A percentile compares a stretch with the other conserved stretches of the same genome.
Evolutionary conservation across 2,329 filamentous ascomycete genomes (phyloP).

Genomic region (Aspergillus amoenus): DNA sequence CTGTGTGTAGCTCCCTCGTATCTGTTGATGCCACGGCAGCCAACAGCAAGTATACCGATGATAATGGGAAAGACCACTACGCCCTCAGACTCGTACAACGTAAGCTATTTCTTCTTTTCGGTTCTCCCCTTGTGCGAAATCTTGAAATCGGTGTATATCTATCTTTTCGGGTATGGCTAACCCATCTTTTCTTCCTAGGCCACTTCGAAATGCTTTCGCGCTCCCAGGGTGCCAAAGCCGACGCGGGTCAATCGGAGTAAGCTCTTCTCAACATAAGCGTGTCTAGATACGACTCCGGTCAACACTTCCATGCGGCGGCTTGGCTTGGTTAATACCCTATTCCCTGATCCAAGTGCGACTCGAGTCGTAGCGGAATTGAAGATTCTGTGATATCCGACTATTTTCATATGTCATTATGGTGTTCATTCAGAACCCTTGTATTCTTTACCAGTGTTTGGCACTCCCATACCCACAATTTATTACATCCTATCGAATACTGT

Average conservation of each 20-base stretch:
- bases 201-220: background rate
- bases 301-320: background rate
- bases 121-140: background rate
- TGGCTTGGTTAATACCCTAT: background rate
- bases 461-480: background rate
- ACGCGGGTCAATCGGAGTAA: background rate
- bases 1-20: slow-evolving; percentile 64
- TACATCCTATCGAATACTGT: background rate
- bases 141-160: background rate
- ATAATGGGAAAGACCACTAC: slow-evolving; percentile 65
- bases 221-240: background rate
- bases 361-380: too few relatives aligned
- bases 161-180: background rate
- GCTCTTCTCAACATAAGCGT: background rate
- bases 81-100: slow-evolving; percentile 74
- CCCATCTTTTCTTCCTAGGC: background rate
- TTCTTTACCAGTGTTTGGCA: background rate
- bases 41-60: slow-evolving; percentile 66
- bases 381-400: too few relatives aligned
- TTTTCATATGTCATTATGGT: too few relatives aligned
- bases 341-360: background rate
- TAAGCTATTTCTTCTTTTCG: slow-evolving; percentile 48
- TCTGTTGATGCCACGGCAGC: slow-evolving; percentile 80
- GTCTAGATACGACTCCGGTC: background rate
- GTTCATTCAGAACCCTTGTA: background rate